These are phyloP conservation scores for Solanum infundibuliforme DNA, from an alignment of 257 asterid species.

Conservation along the genomic window DNA sequence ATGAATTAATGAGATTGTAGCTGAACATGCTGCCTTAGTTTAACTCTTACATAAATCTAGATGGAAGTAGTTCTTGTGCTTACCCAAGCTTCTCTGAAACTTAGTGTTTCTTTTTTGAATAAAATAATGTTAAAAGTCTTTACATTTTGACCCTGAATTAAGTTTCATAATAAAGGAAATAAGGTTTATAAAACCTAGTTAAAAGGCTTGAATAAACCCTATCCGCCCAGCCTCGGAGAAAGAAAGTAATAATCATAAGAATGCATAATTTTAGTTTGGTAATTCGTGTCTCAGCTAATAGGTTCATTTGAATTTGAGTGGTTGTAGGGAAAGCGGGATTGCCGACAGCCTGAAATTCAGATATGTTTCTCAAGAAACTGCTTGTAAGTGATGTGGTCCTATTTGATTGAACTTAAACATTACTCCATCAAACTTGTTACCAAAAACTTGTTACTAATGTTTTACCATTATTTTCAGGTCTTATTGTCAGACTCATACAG, in stretches of 20 bases:
- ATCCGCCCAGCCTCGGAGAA: neutral
- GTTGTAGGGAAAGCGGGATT: conserved; percentile 39
- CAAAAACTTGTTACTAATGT: neutral
- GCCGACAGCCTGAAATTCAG: conserved; percentile 21
- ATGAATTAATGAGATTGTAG: neutral
- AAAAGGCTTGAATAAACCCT: neutral
- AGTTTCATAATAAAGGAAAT: neutral
- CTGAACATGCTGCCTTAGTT: neutral
- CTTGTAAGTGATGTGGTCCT: conserved; percentile 42
- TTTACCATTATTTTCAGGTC: conserved; percentile 30
- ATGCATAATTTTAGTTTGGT: neutral
- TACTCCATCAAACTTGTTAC: neutral
- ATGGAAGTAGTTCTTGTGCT: neutral
- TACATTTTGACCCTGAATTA: neutral
- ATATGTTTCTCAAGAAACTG: conserved; percentile 35
- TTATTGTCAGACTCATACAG: conserved; percentile 36
- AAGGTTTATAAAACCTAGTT: neutral
- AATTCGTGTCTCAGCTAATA: neutral
- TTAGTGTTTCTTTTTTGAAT: neutral
- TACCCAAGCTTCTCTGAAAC: neutral
- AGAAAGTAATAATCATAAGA: neutral
- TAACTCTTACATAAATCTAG: neutral
- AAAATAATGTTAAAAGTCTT: neutral
- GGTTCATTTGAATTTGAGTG: conserved; percentile 6
- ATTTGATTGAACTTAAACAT: neutral